Evolutionary conservation across 2,329 filamentous ascomycete genomes (phyloP), one percentile per base, ranked within the genome.

Genomic region (Penicillium aurantiogriseum): DNA sequence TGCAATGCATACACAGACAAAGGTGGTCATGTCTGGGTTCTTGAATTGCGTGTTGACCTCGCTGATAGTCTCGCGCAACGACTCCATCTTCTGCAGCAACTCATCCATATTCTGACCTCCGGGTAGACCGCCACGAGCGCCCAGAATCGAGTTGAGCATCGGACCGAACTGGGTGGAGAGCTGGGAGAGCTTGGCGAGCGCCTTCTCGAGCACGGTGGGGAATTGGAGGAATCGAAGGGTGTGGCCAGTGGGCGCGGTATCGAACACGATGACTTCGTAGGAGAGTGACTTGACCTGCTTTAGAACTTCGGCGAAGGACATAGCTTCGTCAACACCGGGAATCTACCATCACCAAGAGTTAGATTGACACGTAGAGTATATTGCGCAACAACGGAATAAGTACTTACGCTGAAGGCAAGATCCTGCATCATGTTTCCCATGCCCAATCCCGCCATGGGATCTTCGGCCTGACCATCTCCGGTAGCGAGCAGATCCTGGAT

Each of bases 11-110:
- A 99, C 94, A 75, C 94, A 97, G 53, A 99, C 92, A 71, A 99
- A 99, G 0, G 94, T 99, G 23, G 92, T 97, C 69, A 97, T 85
- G 65, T 92, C 89, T 56, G 94, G 88, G 73, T 99, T 90, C 82
- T 99, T 97, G 85, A 99, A 99, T 77, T 99, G 94, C 49, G 90
- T 85, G 80, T 99, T 99, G 70, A 99, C 94, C 75, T 99, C 94
- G 67, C 85, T 82, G 67, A 99, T 99, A 35, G 94, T 97, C 74
- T 91, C 88, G 63, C 94, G 89, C 70, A 99, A 83, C 15, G 90
- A 87, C 79, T 97, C 93, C 80, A 99, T 90, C 83, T 97, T 96
- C 78, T 89, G 85, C 76, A 97, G 88, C 80, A 97, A 88, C 71
- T 97, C 93, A 72, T 89, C 87, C 62, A 99, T 86, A 74, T 88